Base-by-base conservation (phyloP, 106 monocot species). In the Allium fistulosum region DNA sequence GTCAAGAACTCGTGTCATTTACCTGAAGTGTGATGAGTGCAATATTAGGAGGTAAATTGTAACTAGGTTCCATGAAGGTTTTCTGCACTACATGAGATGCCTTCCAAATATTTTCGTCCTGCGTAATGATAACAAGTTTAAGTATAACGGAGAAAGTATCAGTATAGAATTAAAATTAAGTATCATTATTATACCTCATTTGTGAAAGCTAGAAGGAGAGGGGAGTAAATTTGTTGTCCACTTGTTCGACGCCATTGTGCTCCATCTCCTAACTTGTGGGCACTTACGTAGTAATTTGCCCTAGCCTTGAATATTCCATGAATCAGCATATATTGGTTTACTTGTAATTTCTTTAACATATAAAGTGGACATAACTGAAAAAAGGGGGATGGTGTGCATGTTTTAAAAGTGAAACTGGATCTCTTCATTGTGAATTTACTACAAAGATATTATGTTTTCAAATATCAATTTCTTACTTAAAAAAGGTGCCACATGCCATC, bases 171-270 rank as follows among this genome's bases (percentile, higher is more conserved):
- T 64, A 64, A 72, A 58, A 51, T 16, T 6, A 57, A 28, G 28
- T 28, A 37, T 37, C 37, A 37, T 37, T 65, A 22, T 10, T 53
- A 65, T 84, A 88, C 87, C 85, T 82, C 88, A 57, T 80, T 72
- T 12, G 82, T 56, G 66, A 88, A 92, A 66, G 88, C 84, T 18
- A 92, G 53, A 72, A 88, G 78, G 72, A 88, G 75, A 7, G 92
- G 88, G n/a, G 92, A 92, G 75, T 88, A 88, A 53, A 88, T 76
- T 71, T 92, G 68, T 79, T 92, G 92, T 17, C 92, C 85, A 74
- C 27, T 71, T 81, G 85, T 92, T 64, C 92, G 77, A 17, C 92
- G 87, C 92, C 92, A 92, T 15, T 57, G 70, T 58, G 88, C 77
- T 68, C 92, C 92, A 74, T 64, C 48, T 53, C 85, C 92, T 71